phyloP scores from a whole-genome alignment of 192 early-diverging fungal species.

The Funneliformis geosporum region DNA sequence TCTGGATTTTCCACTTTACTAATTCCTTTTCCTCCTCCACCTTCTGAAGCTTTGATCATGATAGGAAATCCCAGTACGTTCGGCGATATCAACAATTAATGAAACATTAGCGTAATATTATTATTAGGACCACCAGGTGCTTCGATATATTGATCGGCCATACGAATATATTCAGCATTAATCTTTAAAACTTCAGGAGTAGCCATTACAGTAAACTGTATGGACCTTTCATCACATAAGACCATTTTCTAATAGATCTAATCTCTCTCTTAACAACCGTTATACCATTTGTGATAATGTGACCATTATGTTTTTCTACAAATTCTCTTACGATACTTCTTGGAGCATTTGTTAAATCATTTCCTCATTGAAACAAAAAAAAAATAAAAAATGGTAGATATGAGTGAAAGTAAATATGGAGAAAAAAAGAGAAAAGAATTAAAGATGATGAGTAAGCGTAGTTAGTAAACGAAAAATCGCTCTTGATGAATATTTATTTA shows the following conservation, averaged over 20 bases:
- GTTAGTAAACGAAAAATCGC: too few species aligned
- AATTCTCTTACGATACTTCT: conserved; percentile 71
- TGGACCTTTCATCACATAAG: conserved; percentile 93
- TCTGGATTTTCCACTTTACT: conserved; percentile 82
- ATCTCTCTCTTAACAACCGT: conserved; percentile 99
- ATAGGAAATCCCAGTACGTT: conserved; percentile 95
- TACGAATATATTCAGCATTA: too few species aligned
- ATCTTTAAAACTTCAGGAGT: conserved; percentile 96
- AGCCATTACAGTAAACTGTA: conserved; percentile 96
- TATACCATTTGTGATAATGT: conserved; percentile 95
- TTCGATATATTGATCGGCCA: too few species aligned
- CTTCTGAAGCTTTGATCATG: conserved; percentile 99
- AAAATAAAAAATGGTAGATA: too few species aligned
- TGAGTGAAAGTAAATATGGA: too few species aligned
- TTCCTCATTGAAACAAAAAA: conserved; percentile 40
- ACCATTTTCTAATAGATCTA: conserved; percentile 95
- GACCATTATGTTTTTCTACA: conserved; percentile 73
- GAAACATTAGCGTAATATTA: too few species aligned
- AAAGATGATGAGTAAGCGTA: too few species aligned
- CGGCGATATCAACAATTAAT: conserved; percentile 97
- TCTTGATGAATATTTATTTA: too few species aligned
- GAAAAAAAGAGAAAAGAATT: too few species aligned
- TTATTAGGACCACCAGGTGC: conserved; percentile 98
- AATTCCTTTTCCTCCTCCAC: conserved; percentile 99
- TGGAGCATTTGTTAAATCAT: conserved; percentile 63